A percentile compares a stretch with the other conserved stretches of the same genome.
phyloP scores from a whole-genome alignment of 495 filamentous ascomycete species.

The Aspergillus steynii region DNA sequence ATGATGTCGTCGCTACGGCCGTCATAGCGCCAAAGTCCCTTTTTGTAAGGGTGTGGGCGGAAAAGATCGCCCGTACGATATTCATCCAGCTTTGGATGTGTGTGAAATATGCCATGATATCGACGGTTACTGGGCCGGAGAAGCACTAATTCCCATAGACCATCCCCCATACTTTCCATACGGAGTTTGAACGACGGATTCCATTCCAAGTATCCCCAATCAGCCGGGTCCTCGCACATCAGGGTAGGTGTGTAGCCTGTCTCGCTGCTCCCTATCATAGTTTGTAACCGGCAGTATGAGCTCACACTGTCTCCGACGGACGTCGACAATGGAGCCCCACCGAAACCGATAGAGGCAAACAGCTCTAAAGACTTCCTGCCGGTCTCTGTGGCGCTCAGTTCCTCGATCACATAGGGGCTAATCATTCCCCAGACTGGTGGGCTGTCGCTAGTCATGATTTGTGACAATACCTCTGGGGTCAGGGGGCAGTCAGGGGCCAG shows the following conservation, averaged over 20 bases:
- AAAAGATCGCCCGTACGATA: constrained; percentile 61
- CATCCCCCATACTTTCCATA: constrained; percentile 39
- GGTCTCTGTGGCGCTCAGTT: too few species aligned
- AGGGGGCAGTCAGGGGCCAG: too few species aligned
- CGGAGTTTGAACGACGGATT: constrained; percentile 46
- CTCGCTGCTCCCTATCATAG: constrained; percentile 25
- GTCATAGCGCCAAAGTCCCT: constrained; percentile 50
- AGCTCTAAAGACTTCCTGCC: too few species aligned
- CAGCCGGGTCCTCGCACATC: constrained; percentile 32
- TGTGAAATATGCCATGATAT: constrained; percentile 29
- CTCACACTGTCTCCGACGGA: too few species aligned
- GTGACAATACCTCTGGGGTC: too few species aligned
- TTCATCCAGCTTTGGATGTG: constrained; percentile 39
- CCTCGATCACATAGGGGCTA: too few species aligned
- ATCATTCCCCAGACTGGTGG: too few species aligned
- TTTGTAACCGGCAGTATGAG: neutral
- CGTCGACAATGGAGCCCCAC: too few species aligned
- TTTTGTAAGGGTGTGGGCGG: constrained; percentile 49
- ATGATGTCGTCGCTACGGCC: constrained; percentile 62
- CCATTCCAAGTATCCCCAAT: constrained; percentile 54
- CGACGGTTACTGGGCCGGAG: constrained; percentile 16
- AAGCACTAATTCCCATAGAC: constrained; percentile 49
- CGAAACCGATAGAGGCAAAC: too few species aligned
- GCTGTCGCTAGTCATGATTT: too few species aligned
- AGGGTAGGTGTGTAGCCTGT: constrained; percentile 19